Percentiles rank a stretch among this genome's conserved stretches.
phyloP scores from a whole-genome alignment of 306 rosid species.

The peach (Prunus persica) region DNA sequence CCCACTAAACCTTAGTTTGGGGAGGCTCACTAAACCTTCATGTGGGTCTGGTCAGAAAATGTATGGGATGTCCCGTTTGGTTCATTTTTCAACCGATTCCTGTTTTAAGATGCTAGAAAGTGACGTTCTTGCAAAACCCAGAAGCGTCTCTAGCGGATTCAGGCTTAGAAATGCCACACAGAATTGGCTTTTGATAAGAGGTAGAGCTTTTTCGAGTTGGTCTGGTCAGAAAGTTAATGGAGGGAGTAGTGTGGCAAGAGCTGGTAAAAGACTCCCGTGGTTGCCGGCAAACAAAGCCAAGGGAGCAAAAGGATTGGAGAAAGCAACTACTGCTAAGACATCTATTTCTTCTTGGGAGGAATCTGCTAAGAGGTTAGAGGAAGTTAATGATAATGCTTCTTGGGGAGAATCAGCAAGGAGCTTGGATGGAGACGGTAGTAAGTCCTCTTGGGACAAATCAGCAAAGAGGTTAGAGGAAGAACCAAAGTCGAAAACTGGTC shows the following conservation, averaged over 20 bases:
- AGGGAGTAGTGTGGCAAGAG: constrained; percentile 22
- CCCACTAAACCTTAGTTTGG: constrained; percentile 32
- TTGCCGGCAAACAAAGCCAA: constrained; percentile 36
- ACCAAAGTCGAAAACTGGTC: constrained; percentile 23
- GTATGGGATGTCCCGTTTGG: constrained; percentile 19
- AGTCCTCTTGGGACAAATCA: constrained; percentile 59
- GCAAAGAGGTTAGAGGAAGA: constrained; percentile 41
- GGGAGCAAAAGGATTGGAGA: constrained; percentile 23
- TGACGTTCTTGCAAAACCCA: constrained; percentile 21
- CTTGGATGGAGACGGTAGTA: constrained; percentile 30
- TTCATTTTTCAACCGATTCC: constrained; percentile 10
- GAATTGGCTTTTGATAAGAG: constrained; percentile 19
- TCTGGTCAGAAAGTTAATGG: constrained; percentile 18
- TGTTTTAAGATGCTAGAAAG: constrained; percentile 16
- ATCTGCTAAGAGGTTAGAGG: constrained; percentile 22
- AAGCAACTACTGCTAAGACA: constrained; percentile 5
- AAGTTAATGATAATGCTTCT: constrained; percentile 14
- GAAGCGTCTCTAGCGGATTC: constrained; percentile 14
- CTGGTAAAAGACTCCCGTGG: constrained; percentile 66
- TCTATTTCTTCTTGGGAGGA: constrained; percentile 36
- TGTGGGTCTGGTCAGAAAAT: constrained; percentile 16
- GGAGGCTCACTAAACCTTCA: constrained; percentile 7
- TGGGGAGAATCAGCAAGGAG: constrained; percentile 30
- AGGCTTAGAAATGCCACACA: constrained; percentile 35
- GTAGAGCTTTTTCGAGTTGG: constrained; percentile 42